A percentile compares a stretch with the other conserved stretches of the same genome.
These are phyloP conservation scores for Cyclotella choctawhatcheeana DNA, from an alignment of 108 stramenopile genomes.

Conservation along the genomic window DNA sequence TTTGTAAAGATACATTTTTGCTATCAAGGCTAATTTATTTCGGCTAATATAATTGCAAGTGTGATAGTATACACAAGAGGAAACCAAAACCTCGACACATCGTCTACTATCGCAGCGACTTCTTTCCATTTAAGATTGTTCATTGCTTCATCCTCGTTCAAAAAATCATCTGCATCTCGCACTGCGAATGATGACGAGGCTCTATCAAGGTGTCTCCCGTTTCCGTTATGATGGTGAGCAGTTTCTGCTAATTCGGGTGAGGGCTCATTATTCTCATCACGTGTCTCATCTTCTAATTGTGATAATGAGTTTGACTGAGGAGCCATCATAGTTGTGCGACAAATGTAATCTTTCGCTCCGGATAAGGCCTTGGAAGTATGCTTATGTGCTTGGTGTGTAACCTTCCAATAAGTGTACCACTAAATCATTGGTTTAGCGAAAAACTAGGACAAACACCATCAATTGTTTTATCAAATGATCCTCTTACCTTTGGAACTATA, in stretches of 20 bases:
- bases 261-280: not conserved
- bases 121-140: constrained; percentile 41
- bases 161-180: constrained; percentile 42
- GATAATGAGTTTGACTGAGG: not conserved
- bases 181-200: no score
- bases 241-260: no score
- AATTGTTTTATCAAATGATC: not conserved
- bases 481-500: constrained; percentile 19
- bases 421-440: not conserved
- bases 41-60: not conserved
- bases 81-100: constrained; percentile 29
- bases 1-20: not conserved
- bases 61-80: constrained; percentile 27
- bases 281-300: not conserved
- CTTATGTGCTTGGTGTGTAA: not conserved
- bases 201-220: no score
- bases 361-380: not conserved
- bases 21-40: not conserved
- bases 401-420: constrained; percentile 1
- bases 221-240: no score
- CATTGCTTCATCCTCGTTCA: constrained; percentile 25
- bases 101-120: constrained; percentile 33
- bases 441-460: not conserved
- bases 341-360: not conserved
- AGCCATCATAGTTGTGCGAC: not conserved